phyloP scores from a whole-genome alignment of 2,329 filamentous ascomycete species.

The Daldinia sp. region DNA sequence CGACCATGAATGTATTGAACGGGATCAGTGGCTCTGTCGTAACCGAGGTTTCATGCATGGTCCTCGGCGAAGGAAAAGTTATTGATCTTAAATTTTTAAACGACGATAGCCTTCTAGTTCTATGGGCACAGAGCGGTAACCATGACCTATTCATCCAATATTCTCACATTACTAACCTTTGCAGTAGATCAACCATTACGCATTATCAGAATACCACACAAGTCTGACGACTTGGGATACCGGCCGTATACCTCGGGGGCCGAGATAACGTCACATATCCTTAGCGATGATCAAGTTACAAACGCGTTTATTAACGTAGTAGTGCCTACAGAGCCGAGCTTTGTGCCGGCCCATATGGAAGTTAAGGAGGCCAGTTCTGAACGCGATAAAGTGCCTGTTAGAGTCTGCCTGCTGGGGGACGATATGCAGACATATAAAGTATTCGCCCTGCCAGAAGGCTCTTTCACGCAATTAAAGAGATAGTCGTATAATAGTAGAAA shows the following conservation, averaged over 20 bases:
- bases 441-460: slow-evolving; percentile 53
- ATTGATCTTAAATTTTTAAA: slow-evolving; percentile 74
- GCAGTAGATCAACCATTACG: slow-evolving; percentile 38
- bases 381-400: slow-evolving; percentile 57
- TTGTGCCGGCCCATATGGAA: slow-evolving; percentile 60
- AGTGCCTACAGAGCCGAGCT: slow-evolving; percentile 44
- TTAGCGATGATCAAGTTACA: slow-evolving; percentile 45
- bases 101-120: slow-evolving; percentile 66
- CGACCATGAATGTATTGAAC: slow-evolving; percentile 61
- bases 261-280: slow-evolving; percentile 37
- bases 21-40: slow-evolving; percentile 62
- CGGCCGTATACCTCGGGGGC: slow-evolving; percentile 44
- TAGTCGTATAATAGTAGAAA: not conserved
- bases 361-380: slow-evolving; percentile 55
- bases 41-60: slow-evolving; percentile 52
- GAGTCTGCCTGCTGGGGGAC: slow-evolving; percentile 60
- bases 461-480: slow-evolving; percentile 14
- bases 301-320: slow-evolving; percentile 43
- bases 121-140: slow-evolving; percentile 57
- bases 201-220: slow-evolving; percentile 50
- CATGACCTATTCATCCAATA: not conserved
- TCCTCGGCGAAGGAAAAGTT: slow-evolving; percentile 55
- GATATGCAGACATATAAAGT: slow-evolving; percentile 59
- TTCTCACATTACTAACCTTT: slow-evolving; percentile 7
- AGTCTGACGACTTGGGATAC: slow-evolving; percentile 50